These are phyloP conservation scores for Tetrastigma voinierianum DNA, from an alignment of 164 flowering plant genomes.

Conservation along the genomic window DNA sequence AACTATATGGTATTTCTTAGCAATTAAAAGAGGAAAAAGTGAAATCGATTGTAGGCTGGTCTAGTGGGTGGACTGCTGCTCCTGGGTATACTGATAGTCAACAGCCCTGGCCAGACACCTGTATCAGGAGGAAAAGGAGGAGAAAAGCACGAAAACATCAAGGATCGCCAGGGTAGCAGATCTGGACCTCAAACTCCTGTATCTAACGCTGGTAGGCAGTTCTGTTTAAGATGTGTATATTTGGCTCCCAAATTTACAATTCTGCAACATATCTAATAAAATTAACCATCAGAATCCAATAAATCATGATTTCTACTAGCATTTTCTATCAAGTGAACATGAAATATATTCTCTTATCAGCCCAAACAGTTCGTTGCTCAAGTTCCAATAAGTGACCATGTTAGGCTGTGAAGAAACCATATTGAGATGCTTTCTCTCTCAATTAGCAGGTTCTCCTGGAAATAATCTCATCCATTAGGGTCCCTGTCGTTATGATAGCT, in stretches of 20 bases:
- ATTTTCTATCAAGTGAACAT: no score
- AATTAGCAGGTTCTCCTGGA: conserved; percentile 62
- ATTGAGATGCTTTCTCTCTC: background rate
- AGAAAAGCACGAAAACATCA: conserved; percentile 40
- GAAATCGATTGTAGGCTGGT: conserved; percentile 37
- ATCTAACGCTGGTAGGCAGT: conserved; percentile 45
- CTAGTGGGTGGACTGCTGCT: conserved; percentile 28
- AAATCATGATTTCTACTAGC: no score
- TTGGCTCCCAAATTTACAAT: background rate
- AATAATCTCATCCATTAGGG: conserved; percentile 64
- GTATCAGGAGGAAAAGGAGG: conserved; percentile 46
- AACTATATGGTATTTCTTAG: conserved; percentile 14
- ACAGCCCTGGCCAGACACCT: conserved; percentile 47
- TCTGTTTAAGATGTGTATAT: background rate
- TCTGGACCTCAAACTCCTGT: conserved; percentile 50
- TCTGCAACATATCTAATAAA: no score
- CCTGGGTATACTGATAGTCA: conserved; percentile 29
- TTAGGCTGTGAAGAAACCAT: background rate
- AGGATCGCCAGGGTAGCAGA: conserved; percentile 41
- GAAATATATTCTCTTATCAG: background rate
- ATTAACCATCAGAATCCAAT: no score
- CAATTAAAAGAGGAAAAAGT: conserved; percentile 54
- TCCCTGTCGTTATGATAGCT: conserved; percentile 82
- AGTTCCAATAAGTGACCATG: no score
- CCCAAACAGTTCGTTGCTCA: background rate